Base-by-base conservation (phyloP, 2,329 filamentous ascomycete species). In the Diaporthe citrichinensis region DNA sequence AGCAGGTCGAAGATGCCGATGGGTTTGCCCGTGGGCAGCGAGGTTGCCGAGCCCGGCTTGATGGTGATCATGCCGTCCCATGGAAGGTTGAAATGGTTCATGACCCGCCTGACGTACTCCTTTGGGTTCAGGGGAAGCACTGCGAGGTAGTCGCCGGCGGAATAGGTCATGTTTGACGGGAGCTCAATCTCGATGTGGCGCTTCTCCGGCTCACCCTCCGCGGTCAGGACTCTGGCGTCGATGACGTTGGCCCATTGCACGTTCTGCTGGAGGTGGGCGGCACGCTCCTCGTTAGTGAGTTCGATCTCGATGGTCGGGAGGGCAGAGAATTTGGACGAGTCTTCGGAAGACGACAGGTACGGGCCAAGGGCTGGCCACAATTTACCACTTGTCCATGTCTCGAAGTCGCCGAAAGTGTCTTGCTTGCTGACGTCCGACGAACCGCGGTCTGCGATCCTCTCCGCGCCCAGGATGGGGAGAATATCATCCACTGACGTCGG, bases 121-220 rank as follows among this genome's bases (percentile, higher is more conserved):
- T 87, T 87, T 1, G 90, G 91, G 81, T 96, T 96, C 36, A 94
- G 84, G 0, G 94, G 94, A 1, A 95, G 85, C 4, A 95, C 86
- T 0, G 93, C 93, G 0, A 96, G 88, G 80, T 96, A 96, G 80
- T 96, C 94, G 12, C 94, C 94, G 3, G 92, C 89, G 49, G 89
- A 87, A 83, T 95, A 96, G 0, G 87, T 88, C 87, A 91, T 88
- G 72, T 89, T 90, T 0, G 88, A 88, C 0, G 94, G 94, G 1
- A 96, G 86, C 76, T 90, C 89, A 41, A 95, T 90, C 76, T 91
- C 90, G 31, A 94, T 88, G 76, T 92, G 88, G 31, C 90, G 89
- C 85, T 95, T 95, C 59, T 85, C 84, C 0, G 90, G 85, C 36
- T 86, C 87, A 0, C 84, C 87, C 1, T 85, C 83, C 0, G 87